Percentiles rank a stretch among this genome's conserved stretches.
phyloP scores from a whole-genome alignment of 2,329 filamentous ascomycete species.

The Stagonosporopsis vannaccii region DNA sequence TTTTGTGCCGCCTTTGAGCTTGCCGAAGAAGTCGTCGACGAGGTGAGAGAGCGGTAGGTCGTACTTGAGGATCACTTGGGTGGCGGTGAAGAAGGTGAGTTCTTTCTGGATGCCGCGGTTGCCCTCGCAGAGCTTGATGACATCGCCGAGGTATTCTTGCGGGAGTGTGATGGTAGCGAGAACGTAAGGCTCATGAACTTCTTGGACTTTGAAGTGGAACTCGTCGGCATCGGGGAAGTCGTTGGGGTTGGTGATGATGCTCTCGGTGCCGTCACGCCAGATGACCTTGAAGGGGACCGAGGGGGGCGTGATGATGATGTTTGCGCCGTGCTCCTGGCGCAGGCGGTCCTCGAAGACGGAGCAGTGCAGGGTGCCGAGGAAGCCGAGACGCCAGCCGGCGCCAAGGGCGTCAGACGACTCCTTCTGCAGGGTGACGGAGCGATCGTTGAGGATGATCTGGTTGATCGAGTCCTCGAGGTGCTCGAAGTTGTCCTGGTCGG shows the following conservation, averaged over 20 bases:
- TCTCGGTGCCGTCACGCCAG: slow-evolving; percentile 78
- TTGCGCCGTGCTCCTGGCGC: slow-evolving; percentile 90
- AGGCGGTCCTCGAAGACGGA: slow-evolving; percentile 98
- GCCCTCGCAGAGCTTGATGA: slow-evolving; percentile 92
- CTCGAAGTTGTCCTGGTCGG: slow-evolving; percentile 85
- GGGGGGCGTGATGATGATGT: slow-evolving; percentile 95
- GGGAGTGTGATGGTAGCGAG: slow-evolving; percentile 86
- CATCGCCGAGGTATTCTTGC: slow-evolving; percentile 90
- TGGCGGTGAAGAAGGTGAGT: slow-evolving; percentile 88
- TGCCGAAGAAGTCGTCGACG: slow-evolving; percentile 97
- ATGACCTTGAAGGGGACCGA: slow-evolving; percentile 90
- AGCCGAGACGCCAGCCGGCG: slow-evolving; percentile 91
- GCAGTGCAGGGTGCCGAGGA: slow-evolving; percentile 95
- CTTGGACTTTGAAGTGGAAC: slow-evolving; percentile 61
- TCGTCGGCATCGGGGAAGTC: slow-evolving; percentile 81
- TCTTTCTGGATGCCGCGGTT: slow-evolving; percentile 88
- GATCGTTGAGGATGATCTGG: slow-evolving; percentile 92
- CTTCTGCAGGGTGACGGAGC: slow-evolving; percentile 91
- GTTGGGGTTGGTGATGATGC: slow-evolving; percentile 83
- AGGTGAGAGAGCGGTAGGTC: slow-evolving; percentile 86
- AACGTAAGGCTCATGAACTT: slow-evolving; percentile 78
- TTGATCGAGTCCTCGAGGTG: slow-evolving; percentile 93
- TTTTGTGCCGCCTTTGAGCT: slow-evolving; percentile 90
- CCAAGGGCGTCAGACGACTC: slow-evolving; percentile 94
- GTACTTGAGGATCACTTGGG: slow-evolving; percentile 94